Evolutionary conservation across 495 filamentous ascomycete species (phyloP), one percentile per base, ranked within the genome.

Genomic region (Penicillium paxilli): DNA sequence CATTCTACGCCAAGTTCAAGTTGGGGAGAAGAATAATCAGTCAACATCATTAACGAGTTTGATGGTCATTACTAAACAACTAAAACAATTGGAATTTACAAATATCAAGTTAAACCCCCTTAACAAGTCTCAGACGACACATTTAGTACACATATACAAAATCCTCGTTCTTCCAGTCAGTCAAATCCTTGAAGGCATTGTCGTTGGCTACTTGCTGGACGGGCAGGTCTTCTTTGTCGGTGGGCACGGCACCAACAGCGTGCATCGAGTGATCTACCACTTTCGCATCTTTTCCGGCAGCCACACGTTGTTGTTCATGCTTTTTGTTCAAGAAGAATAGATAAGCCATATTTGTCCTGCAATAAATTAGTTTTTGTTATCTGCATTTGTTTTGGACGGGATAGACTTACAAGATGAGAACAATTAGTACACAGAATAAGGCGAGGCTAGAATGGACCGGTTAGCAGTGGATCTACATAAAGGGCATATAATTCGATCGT

Each of bases 111-210:
- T 32, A 42, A 37, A 14, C 20, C 23, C 8, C 19, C 40, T 42
- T 33, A 5, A 4, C 5, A 16, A n/a, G 2, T 38, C 35, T 16
- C 16, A 19, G n/a, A 6, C n/a, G 0, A 16, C 12, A 14, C 22
- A 22, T 48, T 58, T 72, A 83, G 47, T 82, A 83, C 17, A 85
- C 80, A 59, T 80, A 83, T 21, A 84, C 79, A 56, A 83, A 84
- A 38, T 84, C 80, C 58, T 83, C 82, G 30, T 85, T 83, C 56
- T 70, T 64, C 59, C 73, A 58, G 59, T 83, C 80, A 2, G 81
- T 78, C 54, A 80, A 66, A 56, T 83, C 80, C n/a, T 72, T 72
- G 59, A 78, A 77, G 8, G 72, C 69, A 47, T 77, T 80, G 44
- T 82, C 82, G n/a, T 78, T 69, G 2, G 64, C 70, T 23, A 77